Conservation (phyloP, 148 eudicot genomes). For the Bassia scoparia region DNA sequence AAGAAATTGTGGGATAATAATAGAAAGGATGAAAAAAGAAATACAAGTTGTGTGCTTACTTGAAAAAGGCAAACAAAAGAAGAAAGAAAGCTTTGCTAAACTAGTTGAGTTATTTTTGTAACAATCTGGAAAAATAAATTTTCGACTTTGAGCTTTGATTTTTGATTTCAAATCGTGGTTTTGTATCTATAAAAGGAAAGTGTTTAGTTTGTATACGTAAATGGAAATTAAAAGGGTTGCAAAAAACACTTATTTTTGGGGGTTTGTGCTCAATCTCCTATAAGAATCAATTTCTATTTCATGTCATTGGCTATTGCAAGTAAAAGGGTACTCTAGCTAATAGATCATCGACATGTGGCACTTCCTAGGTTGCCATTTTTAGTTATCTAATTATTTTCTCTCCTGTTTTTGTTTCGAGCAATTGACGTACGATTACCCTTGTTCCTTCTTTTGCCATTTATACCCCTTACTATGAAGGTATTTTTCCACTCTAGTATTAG, state of each 20-base stretch:
- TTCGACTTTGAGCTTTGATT: conserved; percentile 10
- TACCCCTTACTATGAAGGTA: not conserved
- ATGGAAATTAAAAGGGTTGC: conserved; percentile 12
- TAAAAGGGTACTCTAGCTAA: conserved; percentile 28
- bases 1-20: not conserved
- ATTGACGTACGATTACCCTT: conserved; percentile 11
- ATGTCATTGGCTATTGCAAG: conserved; percentile 26
- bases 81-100: conserved; percentile 20
- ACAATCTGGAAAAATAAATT: conserved; percentile 14
- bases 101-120: conserved; percentile 6
- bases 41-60: conserved; percentile 13
- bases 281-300: conserved; percentile 24
- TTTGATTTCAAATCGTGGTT: conserved; percentile 27
- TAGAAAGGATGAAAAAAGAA: conserved; percentile 5
- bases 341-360: conserved; percentile 36
- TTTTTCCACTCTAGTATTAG: not conserved
- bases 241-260: conserved; percentile 25
- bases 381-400: not conserved
- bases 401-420: not conserved
- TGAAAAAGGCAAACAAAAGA: conserved; percentile 24
- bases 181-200: conserved; percentile 30
- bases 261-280: conserved; percentile 24
- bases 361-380: conserved; percentile 30
- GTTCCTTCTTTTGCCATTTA: not conserved
- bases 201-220: conserved; percentile 22